Evolutionary conservation across 2,329 filamentous ascomycete genomes (phyloP).

Genomic region (Beauveria sp.): DNA sequence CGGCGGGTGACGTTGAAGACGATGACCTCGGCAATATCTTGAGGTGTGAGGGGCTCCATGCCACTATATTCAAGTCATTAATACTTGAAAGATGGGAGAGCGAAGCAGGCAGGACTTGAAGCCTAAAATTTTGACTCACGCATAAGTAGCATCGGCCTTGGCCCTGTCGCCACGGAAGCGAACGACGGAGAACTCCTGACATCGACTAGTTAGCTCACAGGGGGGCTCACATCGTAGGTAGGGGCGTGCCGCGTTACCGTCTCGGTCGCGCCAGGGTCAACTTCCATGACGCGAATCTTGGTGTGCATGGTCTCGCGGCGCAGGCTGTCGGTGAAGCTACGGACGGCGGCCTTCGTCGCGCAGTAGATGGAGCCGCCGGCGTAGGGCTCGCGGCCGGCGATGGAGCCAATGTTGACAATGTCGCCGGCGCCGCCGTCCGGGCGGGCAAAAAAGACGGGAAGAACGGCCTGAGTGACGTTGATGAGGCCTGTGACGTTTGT

Average conservation of each 20-base stretch:
- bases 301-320: conserved; percentile 76
- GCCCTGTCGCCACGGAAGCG: conserved; percentile 81
- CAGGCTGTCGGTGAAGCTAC: conserved; percentile 74
- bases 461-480: conserved; percentile 88
- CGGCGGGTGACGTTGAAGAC: conserved; percentile 77
- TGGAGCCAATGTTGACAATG: conserved; percentile 89
- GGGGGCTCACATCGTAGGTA: too few species aligned
- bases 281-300: conserved; percentile 73
- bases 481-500: conserved; percentile 95
- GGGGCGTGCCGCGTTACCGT: conserved; percentile 41
- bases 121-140: conserved; percentile 41
- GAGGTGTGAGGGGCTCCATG: conserved; percentile 75
- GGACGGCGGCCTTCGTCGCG: conserved; percentile 82
- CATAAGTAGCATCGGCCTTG: conserved; percentile 86
- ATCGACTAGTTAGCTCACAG: neutral
- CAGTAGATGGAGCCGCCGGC: conserved; percentile 85
- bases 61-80: conserved; percentile 37
- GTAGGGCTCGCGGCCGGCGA: conserved; percentile 85
- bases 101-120: neutral
- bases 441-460: conserved; percentile 73
- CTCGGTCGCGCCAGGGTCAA: conserved; percentile 90
- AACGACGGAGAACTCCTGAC: conserved; percentile 76
- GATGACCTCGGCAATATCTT: conserved; percentile 85
- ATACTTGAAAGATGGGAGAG: neutral
- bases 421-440: conserved; percentile 74